Base-by-base conservation (phyloP, 1,284 basidiomycete species). In the Marasmius oreades region DNA sequence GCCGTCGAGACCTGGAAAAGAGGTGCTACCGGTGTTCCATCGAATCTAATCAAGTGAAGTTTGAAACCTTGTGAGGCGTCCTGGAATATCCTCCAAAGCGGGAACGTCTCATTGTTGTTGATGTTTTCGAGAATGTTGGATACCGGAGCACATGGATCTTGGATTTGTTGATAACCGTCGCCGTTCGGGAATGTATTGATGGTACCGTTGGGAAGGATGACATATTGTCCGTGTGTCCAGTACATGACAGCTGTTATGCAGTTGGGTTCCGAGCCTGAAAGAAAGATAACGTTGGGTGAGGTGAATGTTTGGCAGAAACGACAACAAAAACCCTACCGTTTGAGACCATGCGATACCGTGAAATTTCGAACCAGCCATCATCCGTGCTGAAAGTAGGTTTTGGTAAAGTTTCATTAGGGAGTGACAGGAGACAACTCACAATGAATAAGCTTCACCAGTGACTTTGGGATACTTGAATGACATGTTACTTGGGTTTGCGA, bases 161-260 rank as follows among this genome's bases (percentile, higher is more conserved):
- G 93, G 48, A 96, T 82, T 74, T 95, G 93, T 69, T 95, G 92
- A 72, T 83, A 92, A 14, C 94, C 94, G 68, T 97, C 94, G 14
- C 77, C 79, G 61, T 90, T 81, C 1, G 93, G 90, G 1, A 67
- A 75, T 65, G 92, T 72, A 39, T 79, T 67, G 58, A 97, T 85
- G 11, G 91, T 92, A 11, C 92, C 92, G 68, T 96, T 94, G 55
- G 74, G 31, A 58, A 83, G 72, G 44, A 92, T 70, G 0, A 66
- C 58, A 71, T 89, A 94, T 28, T 70, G 84, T 20, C 95, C 95
- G 70, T 97, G 95, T 62, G 84, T 84, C 90, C 91, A 97, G 67
- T 84, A 82, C 67, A 96, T 80, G 66, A 89, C 82, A 24, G 89
- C 93, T 23, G 85, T 86, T 65, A 95, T 93, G 70, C 92, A 94